Conservation (phyloP, 495 filamentous ascomycete species). For the Evansstolkia leycettana region DNA sequence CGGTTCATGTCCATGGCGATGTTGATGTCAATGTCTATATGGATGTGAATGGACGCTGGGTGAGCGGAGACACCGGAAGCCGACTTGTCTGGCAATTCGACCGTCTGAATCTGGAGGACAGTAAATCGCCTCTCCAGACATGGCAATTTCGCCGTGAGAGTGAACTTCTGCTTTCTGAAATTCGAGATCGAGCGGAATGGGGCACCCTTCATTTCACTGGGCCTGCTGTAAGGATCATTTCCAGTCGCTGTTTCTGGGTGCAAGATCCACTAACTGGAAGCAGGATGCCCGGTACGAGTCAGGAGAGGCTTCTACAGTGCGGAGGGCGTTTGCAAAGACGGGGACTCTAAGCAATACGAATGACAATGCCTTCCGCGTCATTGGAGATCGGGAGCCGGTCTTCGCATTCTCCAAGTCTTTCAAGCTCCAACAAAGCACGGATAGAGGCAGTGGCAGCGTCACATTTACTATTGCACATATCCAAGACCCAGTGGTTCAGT, state of each 20-base stretch:
- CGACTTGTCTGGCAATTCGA: constrained; percentile 57
- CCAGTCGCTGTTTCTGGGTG: neutral
- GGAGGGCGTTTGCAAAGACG: constrained; percentile 60
- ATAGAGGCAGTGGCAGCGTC: constrained; percentile 35
- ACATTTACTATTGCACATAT: constrained; percentile 75
- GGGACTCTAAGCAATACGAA: constrained; percentile 54
- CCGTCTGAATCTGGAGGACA: constrained; percentile 20
- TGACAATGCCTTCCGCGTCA: constrained; percentile 51
- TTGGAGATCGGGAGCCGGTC: constrained; percentile 77
- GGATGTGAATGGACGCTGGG: constrained; percentile 85
- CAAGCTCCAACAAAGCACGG: constrained; percentile 22
- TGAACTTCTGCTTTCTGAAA: constrained; percentile 65
- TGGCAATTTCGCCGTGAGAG: constrained; percentile 52
- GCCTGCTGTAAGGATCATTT: constrained; percentile 36
- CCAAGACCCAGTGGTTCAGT: constrained; percentile 79
- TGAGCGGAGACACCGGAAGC: constrained; percentile 58
- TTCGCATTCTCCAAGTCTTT: constrained; percentile 88
- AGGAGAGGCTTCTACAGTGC: constrained; percentile 54
- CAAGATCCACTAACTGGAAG: constrained; percentile 11
- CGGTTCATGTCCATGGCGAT: constrained; percentile 57
- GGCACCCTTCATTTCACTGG: constrained; percentile 71
- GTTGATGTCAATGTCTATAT: constrained; percentile 72
- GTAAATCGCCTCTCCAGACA: constrained; percentile 32
- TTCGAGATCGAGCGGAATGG: constrained; percentile 74
- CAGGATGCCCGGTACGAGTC: constrained; percentile 52